Base-by-base conservation (phyloP, 2,329 filamentous ascomycete genomes). In the Beauveria asiatica region DNA sequence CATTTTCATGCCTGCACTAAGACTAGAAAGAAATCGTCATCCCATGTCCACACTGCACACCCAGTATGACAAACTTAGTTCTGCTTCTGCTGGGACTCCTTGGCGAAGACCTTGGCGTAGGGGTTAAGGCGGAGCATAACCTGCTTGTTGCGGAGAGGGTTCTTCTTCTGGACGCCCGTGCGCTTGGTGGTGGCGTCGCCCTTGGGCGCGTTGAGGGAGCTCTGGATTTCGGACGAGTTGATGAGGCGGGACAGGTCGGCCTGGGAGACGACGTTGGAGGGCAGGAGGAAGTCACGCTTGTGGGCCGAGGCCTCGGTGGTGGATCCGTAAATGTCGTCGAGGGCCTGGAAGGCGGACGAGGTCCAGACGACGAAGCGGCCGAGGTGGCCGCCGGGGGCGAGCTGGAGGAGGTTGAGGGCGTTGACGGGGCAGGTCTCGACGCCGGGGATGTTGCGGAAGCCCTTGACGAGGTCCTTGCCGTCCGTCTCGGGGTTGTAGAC, bases 311-410 rank as follows among this genome's bases (percentile, higher is more conserved):
- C 85, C 76, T 86, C 82, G 73, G 90, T 94, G 76, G 92, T 95
- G 75, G 89, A 88, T 77, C 93, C 93, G 84, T 99, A 99, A 83
- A 99, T 88, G 79, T 87, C 87, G 81, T 99, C 93, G 67, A 99
- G 90, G 67, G 93, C 90, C 80, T 92, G 87, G 85, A 99, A 97
- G 67, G 94, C 94, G 67, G 90, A 84, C 58, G 95, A 99, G 72
- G 94, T 94, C 94, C 94, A 99, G 85, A 99, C 85, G 78, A 99
- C 86, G 87, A 99, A 99, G 74, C 94, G 94, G 72, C 94, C 94
- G 71, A 99, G 90, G 83, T 99, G 94, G 73, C 94, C 95, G 85
- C 94, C 94, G 70, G 94, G 94, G 69, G 94, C 94, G 76, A 99
- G 91, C 85, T 99, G 94, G 77, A 99, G 91, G 73, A 97, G 92